Conservation (phyloP, 1,284 basidiomycete genomes). For the Microbotryum violaceum region DNA sequence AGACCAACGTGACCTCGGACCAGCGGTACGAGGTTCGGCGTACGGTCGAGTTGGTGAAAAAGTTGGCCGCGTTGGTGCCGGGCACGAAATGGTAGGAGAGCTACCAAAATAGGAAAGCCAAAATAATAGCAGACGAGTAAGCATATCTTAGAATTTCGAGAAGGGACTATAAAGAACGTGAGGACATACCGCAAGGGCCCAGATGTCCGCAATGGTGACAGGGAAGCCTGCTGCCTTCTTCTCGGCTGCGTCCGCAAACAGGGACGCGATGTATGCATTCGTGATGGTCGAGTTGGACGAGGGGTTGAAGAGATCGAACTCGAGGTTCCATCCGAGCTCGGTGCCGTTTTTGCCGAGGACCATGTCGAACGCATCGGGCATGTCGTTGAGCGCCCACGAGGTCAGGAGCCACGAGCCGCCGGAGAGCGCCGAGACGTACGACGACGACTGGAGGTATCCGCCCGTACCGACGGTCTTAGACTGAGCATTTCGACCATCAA, state of each 20-base stretch:
- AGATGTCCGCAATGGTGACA: constrained; percentile 17
- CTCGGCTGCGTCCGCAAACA: constrained; percentile 11
- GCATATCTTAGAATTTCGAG: background rate
- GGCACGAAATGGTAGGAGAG: constrained; percentile 28
- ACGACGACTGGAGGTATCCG: constrained; percentile 56
- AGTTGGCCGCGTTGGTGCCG: constrained; percentile 23
- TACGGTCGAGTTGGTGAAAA: constrained; percentile 6
- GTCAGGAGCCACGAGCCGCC: constrained; percentile 62
- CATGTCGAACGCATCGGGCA: constrained; percentile 45
- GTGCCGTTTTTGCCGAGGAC: background rate
- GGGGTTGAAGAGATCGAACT: constrained; percentile 16
- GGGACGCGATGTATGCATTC: background rate
- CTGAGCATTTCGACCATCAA: constrained; percentile 55
- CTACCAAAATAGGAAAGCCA: background rate
- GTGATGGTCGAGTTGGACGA: background rate
- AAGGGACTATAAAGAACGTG: background rate
- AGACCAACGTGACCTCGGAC: constrained; percentile 11
- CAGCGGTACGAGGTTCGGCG: constrained; percentile 17
- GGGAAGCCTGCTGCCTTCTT: constrained; percentile 26
- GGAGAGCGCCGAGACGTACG: constrained; percentile 57
- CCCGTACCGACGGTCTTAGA: constrained; percentile 54
- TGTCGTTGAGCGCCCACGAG: constrained; percentile 54
- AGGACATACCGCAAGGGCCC: background rate
- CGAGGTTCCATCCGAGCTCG: constrained; percentile 19
- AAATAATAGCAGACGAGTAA: background rate